Conservation (phyloP, 2,329 filamentous ascomycete species). For the Cladophialophora psammophila region DNA sequence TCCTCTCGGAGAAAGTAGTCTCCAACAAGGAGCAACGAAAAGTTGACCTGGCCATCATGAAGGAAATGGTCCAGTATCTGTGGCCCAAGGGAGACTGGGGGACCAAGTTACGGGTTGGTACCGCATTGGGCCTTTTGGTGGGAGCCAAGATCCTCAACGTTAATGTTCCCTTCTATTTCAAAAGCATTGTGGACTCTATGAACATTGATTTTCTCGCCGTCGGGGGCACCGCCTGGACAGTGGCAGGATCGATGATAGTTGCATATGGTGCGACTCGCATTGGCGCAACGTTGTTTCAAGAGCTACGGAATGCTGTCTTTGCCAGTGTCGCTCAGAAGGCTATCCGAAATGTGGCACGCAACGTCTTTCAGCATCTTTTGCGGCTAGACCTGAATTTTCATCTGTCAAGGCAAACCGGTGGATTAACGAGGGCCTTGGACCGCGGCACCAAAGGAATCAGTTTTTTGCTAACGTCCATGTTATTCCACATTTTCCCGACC, state of each 20-base stretch:
- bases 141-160: conserved; percentile 96
- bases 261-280: conserved; percentile 87
- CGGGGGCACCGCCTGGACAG: conserved; percentile 86
- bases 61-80: conserved; percentile 93
- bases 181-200: conserved; percentile 96
- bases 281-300: conserved; percentile 87
- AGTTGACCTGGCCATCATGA: conserved; percentile 98
- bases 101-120: conserved; percentile 82
- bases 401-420: conserved; percentile 90
- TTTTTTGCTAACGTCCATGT: conserved; percentile 96
- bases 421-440: conserved; percentile 91
- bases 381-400: conserved; percentile 93
- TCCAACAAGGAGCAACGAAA: conserved; percentile 88
- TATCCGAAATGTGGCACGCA: conserved; percentile 86
- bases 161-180: conserved; percentile 98
- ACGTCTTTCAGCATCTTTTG: conserved; percentile 90
- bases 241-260: conserved; percentile 90
- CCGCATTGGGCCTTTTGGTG: conserved; percentile 83
- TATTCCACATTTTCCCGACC: conserved; percentile 95
- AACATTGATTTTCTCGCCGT: conserved; percentile 88
- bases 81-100: conserved; percentile 90
- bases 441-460: conserved; percentile 98
- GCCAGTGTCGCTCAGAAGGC: conserved; percentile 97
- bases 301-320: conserved; percentile 94
- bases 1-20: conserved; percentile 70